A percentile compares a stretch with the other conserved stretches of the same genome.
These are phyloP conservation scores for Fraxinus albicans DNA, from an alignment of 305 asterid genomes.

Conservation along the genomic window DNA sequence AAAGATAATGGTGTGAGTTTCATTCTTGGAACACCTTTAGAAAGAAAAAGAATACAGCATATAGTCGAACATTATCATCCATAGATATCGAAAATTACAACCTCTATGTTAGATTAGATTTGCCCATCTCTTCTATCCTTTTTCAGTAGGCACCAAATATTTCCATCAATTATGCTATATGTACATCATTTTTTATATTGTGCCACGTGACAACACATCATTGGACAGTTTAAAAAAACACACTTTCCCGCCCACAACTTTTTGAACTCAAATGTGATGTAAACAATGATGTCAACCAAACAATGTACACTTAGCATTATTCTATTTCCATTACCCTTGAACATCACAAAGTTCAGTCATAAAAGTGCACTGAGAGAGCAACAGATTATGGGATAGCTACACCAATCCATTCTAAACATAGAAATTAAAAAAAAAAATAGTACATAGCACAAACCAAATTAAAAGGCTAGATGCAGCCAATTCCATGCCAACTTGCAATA, in stretches of 20 bases:
- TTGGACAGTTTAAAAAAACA: too few relatives aligned
- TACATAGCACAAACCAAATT: conserved; percentile 22
- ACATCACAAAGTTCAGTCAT: conserved; percentile 1
- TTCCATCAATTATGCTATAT: neutral
- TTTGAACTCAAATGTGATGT: too few relatives aligned
- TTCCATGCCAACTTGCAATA: conserved; percentile 37
- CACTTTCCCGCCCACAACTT: too few relatives aligned
- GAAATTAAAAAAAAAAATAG: conserved; percentile 1
- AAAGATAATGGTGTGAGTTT: conserved; percentile 4
- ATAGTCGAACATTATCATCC: neutral
- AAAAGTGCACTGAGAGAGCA: neutral
- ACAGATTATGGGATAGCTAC: neutral
- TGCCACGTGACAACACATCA: too few relatives aligned
- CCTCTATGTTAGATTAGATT: conserved; percentile 7
- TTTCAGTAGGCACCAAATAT: neutral
- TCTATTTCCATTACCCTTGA: neutral
- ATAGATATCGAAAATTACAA: conserved; percentile 2
- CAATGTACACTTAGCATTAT: too few relatives aligned
- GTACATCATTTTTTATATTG: too few relatives aligned
- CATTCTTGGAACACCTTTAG: conserved; percentile 2
- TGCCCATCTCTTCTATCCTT: conserved; percentile 1
- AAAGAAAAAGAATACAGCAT: neutral
- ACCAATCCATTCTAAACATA: neutral
- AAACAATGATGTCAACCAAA: too few relatives aligned
- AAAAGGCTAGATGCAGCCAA: conserved; percentile 30